A percentile compares a stretch with the other conserved stretches of the same genome.
These are phyloP conservation scores for Sherardia arvensis DNA, from an alignment of 257 asterid genomes.

Conservation along the genomic window DNA sequence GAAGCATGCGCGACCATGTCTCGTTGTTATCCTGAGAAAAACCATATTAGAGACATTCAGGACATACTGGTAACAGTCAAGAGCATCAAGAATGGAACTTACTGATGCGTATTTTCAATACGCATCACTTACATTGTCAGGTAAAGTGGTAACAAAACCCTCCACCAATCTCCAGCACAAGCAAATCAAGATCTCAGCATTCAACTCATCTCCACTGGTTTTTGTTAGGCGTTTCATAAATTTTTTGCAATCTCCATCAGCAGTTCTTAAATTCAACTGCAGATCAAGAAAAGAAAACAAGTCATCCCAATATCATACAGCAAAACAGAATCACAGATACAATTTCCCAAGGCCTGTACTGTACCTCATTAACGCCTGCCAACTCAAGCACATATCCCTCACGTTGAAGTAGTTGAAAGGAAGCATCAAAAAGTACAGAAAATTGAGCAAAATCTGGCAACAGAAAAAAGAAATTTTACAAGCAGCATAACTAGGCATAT, in stretches of 20 bases:
- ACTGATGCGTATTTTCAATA: too few relatives aligned
- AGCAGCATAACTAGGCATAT: not conserved
- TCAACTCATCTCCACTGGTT: slow-evolving; percentile 34
- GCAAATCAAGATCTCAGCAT: slow-evolving; percentile 51
- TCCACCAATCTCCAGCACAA: slow-evolving; percentile 56
- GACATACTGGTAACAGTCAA: not conserved
- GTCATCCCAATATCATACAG: not conserved
- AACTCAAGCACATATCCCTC: slow-evolving; percentile 62
- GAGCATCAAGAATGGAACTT: slow-evolving; percentile 39
- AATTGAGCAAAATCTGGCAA: slow-evolving; percentile 38
- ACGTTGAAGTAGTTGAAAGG: slow-evolving; percentile 48
- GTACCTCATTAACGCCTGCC: slow-evolving; percentile 44
- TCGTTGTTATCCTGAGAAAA: slow-evolving; percentile 50
- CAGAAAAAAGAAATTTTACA: not conserved
- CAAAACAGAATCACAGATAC: not conserved
- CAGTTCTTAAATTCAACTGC: slow-evolving; percentile 38
- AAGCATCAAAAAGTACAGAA: slow-evolving; percentile 33
- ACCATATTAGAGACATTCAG: slow-evolving; percentile 11
- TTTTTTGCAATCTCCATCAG: slow-evolving; percentile 42
- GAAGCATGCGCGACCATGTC: slow-evolving; percentile 44
- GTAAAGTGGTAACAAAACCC: slow-evolving; percentile 36
- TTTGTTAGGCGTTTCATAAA: slow-evolving; percentile 38
- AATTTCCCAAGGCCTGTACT: not conserved
- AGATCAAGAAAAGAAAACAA: slow-evolving; percentile 15
- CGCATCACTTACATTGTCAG: slow-evolving; percentile 38